Evolutionary conservation across 495 filamentous ascomycete species (phyloP).

Genomic region (Penicillium diatomitis): DNA sequence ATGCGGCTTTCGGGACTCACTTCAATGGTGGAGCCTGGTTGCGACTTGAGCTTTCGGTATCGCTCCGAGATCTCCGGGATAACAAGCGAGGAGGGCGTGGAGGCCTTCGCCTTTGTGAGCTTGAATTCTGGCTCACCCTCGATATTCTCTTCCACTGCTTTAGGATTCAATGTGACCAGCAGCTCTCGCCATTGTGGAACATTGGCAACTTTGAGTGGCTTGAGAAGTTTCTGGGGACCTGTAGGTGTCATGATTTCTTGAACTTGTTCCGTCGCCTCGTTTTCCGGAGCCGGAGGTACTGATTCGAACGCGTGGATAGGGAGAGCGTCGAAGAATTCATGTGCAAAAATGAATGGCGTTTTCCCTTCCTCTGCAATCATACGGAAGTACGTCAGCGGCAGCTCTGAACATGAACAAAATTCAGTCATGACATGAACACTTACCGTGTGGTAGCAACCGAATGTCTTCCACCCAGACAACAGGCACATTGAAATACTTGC

Average conservation of each 20-base stretch:
- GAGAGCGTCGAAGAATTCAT: conserved; percentile 99
- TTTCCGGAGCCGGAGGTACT: conserved; percentile 36
- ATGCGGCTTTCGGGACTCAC: conserved; percentile 77
- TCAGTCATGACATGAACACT: conserved; percentile 3
- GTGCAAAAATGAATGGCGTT: conserved; percentile 86
- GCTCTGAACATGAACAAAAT: background rate
- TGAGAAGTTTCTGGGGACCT: conserved; percentile 34
- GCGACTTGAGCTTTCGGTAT: conserved; percentile 63
- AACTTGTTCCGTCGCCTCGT: conserved; percentile 18
- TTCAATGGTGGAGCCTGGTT: conserved; percentile 63
- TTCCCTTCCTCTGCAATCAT: conserved; percentile 39
- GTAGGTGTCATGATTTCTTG: conserved; percentile 39
- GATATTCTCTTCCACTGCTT: conserved; percentile 40
- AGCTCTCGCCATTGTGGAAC: conserved; percentile 76
- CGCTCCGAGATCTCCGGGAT: conserved; percentile 77
- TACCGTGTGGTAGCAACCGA: conserved; percentile 65
- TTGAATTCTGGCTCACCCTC: conserved; percentile 64
- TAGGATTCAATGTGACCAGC: conserved; percentile 60
- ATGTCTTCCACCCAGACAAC: conserved; percentile 92
- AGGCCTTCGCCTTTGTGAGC: conserved; percentile 60
- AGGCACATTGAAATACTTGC: conserved; percentile 62
- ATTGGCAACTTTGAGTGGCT: conserved; percentile 36
- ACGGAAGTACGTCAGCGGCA: background rate
- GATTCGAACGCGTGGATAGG: conserved; percentile 93
- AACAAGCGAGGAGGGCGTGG: conserved; percentile 73